Evolutionary conservation across 2,329 filamentous ascomycete species (phyloP).

Genomic region (Diaporthe eres): DNA sequence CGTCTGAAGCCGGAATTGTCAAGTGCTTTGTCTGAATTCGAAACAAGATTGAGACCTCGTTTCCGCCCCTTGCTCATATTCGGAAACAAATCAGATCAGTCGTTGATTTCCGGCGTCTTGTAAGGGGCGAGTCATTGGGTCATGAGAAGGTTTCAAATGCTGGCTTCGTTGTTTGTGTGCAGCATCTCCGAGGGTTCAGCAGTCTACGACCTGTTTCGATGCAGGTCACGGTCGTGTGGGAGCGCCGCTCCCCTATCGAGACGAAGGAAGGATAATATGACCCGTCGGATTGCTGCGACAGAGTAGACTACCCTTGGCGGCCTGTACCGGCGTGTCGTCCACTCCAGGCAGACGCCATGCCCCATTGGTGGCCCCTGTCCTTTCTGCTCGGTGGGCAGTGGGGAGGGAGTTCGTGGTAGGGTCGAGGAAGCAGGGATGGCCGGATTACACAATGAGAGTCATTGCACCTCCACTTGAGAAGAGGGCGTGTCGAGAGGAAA

Average conservation of each 20-base stretch:
- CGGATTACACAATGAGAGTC: not conserved
- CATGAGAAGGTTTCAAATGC: not conserved
- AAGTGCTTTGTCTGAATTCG: not conserved
- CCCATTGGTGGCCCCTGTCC: constrained; percentile 7
- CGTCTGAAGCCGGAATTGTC: not conserved
- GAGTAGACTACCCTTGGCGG: not conserved
- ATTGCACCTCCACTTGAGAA: constrained; percentile 15
- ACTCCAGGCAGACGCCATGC: not conserved
- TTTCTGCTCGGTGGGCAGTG: not conserved
- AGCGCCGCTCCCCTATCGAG: not conserved
- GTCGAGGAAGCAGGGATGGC: not conserved
- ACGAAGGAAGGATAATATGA: not conserved
- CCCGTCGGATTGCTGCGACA: not conserved
- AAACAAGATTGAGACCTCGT: constrained; percentile 32
- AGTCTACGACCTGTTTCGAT: not conserved
- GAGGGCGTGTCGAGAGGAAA: not conserved
- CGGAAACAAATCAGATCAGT: constrained; percentile 21
- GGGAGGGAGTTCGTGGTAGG: not conserved
- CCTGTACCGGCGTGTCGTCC: not conserved
- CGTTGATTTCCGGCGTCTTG: constrained; percentile 17
- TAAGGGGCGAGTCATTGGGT: constrained; percentile 17
- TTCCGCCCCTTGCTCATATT: constrained; percentile 19
- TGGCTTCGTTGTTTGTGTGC: not conserved
- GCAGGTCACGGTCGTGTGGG: not conserved
- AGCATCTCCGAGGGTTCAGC: not conserved